Base-by-base conservation (phyloP, 2,329 filamentous ascomycete species). In the Monosporascus sp. region DNA sequence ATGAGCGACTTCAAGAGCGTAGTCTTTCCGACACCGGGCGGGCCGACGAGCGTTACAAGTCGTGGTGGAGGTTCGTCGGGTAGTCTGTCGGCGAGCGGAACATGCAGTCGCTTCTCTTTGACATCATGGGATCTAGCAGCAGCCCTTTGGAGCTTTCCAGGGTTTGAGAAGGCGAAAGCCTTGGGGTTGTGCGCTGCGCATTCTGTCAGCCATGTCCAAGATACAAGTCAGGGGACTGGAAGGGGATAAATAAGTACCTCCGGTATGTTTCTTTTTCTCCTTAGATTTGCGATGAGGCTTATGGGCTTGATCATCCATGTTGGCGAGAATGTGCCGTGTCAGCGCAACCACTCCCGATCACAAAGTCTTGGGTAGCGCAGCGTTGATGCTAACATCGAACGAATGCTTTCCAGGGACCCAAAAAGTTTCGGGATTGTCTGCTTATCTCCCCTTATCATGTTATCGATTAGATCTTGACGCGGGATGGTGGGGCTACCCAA, bases 51-150 rank as follows among this genome's bases (percentile, higher is more conserved):
- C 56, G 90, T 85, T 62, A 97, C 93, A 53, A 99, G 85, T 54
- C 95, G 84, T 54, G 94, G 94, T 25, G 94, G 92, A 17, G 94
- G 89, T 75, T 97, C 94, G 25, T 97, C 93, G 60, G 94, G 93
- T 27, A 97, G 79, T 61, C 95, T 86, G 77, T 99, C 94, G 74
- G 97, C 89, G 69, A 96, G 88, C 45, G 94, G 94, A 18, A 99
- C 94, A 79, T 99, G 95, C 39, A 97, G 80, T 54, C 93, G 84
- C 74, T 95, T 97, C 74, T 99, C 95, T 80, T 90, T 94, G 72
- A 96, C 47, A 52, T 69, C 66, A 18, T 63, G 60, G 37, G 66
- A 66, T 66, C 88, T 79, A 50, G 85, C 84, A 5, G 86, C 88
- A 60, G 89, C 83, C 69, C 85, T 88, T 55, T 87, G 84, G 62